phyloP scores from a whole-genome alignment of 257 asterid genomes.

The Fraxinus pennsylvanica region DNA sequence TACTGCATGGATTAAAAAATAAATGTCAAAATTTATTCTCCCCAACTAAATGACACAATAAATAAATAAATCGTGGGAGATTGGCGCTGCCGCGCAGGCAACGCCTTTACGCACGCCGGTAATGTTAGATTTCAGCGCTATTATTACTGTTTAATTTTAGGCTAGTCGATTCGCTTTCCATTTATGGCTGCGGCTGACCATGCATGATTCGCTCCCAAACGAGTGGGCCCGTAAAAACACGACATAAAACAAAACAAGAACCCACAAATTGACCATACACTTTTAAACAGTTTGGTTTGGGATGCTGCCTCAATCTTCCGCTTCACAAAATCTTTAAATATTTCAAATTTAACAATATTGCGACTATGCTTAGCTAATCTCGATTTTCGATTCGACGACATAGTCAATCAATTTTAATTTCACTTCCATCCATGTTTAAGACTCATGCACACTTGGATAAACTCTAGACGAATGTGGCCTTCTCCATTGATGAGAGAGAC shows the following conservation, averaged over 20 bases:
- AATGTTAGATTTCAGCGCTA: background rate
- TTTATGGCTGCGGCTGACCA: background rate
- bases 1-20: background rate
- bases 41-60: background rate
- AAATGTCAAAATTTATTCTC: background rate
- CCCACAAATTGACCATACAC: background rate
- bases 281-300: background rate
- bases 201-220: conserved; percentile 8
- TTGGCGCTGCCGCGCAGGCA: conserved; percentile 7
- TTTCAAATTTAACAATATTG: too few species aligned
- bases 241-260: background rate
- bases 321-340: background rate
- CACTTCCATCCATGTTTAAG: too few species aligned
- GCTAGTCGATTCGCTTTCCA: too few species aligned
- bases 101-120: background rate
- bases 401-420: too few species aligned
- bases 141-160: background rate
- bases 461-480: too few species aligned
- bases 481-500: too few species aligned
- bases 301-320: background rate
- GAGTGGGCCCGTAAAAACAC: conserved; percentile 15
- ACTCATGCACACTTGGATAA: too few species aligned
- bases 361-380: too few species aligned
- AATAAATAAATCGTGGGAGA: background rate
- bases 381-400: too few species aligned